Percentiles rank a stretch among this genome's conserved stretches.
phyloP scores from a whole-genome alignment of 73 alveolate genomes.

The Paramecium sonneborni region DNA sequence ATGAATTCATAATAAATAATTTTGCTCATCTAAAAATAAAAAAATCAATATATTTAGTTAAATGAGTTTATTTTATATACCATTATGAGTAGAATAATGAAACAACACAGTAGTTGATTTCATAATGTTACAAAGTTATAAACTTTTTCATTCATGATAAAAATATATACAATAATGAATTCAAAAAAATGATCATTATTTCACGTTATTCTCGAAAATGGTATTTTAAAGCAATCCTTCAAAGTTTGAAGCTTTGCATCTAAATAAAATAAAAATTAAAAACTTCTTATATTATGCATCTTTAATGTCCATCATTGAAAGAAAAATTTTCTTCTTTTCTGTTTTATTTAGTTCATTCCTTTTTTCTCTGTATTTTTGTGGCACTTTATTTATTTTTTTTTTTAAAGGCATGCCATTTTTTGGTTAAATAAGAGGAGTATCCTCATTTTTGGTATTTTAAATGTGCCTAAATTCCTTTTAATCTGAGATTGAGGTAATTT shows the following conservation, averaged over 20 bases:
- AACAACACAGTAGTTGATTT: background rate
- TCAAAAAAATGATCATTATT: background rate
- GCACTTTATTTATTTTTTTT: background rate
- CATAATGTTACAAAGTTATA: background rate
- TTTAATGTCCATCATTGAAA: slow-evolving; percentile 24
- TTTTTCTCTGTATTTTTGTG: background rate
- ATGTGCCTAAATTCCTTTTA: background rate
- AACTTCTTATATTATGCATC: background rate
- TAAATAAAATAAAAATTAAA: background rate
- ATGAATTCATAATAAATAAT: background rate
- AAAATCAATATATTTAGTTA: background rate
- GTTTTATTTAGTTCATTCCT: background rate
- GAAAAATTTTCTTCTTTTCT: slow-evolving; percentile 14
- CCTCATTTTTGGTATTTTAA: background rate
- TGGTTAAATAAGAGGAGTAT: background rate
- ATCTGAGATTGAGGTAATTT: background rate
- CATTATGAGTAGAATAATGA: no score
- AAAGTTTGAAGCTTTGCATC: background rate
- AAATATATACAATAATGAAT: background rate
- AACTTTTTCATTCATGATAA: background rate
- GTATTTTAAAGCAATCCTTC: background rate
- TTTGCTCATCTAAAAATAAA: background rate
- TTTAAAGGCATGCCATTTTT: background rate
- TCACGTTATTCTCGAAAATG: background rate
- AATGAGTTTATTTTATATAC: background rate